Evolutionary conservation across 2,329 filamentous ascomycete species (phyloP).

Genomic region (Ophiosphaerella narmari): DNA sequence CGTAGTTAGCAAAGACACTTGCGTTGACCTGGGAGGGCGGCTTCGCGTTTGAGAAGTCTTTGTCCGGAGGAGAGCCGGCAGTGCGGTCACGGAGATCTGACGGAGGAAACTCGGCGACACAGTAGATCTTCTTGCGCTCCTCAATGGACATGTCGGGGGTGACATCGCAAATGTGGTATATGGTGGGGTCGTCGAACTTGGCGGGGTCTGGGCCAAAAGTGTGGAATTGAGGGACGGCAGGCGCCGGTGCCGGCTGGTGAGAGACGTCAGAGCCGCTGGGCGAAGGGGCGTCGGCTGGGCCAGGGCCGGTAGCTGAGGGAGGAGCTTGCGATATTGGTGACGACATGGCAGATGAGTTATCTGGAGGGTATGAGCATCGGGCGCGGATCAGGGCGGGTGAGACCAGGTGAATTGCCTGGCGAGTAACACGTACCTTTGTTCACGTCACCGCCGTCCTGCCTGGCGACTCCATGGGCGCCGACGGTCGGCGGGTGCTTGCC

Average conservation of each 20-base stretch:
- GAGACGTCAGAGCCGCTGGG: conserved; percentile 59
- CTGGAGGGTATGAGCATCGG: conserved; percentile 24
- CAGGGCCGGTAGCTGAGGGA: conserved; percentile 55
- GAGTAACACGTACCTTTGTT: conserved; percentile 55
- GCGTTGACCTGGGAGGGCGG: conserved; percentile 93
- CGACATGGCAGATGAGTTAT: conserved; percentile 46
- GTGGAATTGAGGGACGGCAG: conserved; percentile 73
- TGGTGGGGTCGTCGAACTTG: conserved; percentile 86
- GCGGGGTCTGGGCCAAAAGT: conserved; percentile 92
- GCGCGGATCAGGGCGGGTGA: background rate
- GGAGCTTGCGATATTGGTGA: conserved; percentile 51
- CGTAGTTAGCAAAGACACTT: conserved; percentile 87
- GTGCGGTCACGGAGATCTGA: conserved; percentile 83
- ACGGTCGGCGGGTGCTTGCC: conserved; percentile 65
- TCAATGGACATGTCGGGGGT: conserved; percentile 77
- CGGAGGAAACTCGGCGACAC: conserved; percentile 80
- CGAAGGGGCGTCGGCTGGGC: conserved; percentile 67
- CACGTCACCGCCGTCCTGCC: conserved; percentile 66
- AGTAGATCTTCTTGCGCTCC: conserved; percentile 86
- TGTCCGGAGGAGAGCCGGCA: conserved; percentile 86
- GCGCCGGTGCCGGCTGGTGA: conserved; percentile 64
- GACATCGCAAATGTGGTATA: conserved; percentile 87
- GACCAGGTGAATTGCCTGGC: background rate
- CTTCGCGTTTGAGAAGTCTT: conserved; percentile 93
- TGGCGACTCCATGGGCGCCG: conserved; percentile 65